Conservation (phyloP, 2,329 filamentous ascomycete species). For the Tolypocladium amazonense region DNA sequence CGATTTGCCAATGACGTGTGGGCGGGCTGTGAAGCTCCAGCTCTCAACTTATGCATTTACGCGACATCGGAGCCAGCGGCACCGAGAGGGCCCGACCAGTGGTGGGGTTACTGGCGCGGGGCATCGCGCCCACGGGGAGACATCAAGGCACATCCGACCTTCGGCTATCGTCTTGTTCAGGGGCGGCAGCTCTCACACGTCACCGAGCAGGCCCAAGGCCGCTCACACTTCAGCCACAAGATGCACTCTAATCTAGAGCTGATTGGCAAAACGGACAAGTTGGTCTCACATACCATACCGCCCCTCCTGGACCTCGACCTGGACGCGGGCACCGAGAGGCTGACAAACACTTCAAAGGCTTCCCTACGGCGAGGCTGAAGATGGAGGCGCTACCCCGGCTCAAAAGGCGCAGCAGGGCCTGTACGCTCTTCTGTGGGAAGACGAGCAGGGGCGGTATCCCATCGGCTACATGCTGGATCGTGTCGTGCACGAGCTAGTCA, state of each 20-base stretch:
- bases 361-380: constrained; percentile 58
- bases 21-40: background rate
- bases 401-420: constrained; percentile 47
- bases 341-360: constrained; percentile 44
- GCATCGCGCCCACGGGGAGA: background rate
- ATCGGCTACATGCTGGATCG: constrained; percentile 50
- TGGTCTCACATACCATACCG: constrained; percentile 14
- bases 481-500: constrained; percentile 37
- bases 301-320: background rate
- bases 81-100: background rate
- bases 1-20: background rate
- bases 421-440: constrained; percentile 54
- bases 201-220: background rate
- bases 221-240: background rate
- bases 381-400: constrained; percentile 48
- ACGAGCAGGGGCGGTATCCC: constrained; percentile 50
- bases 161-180: background rate
- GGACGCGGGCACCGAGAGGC: background rate
- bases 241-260: constrained; percentile 37
- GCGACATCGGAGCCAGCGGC: background rate
- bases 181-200: background rate
- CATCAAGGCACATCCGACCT: no score
- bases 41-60: background rate
- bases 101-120: background rate
- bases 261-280: constrained; percentile 44